phyloP scores from a whole-genome alignment of 1,139 yeast genomes.

The Blastobotrys niveus region DNA sequence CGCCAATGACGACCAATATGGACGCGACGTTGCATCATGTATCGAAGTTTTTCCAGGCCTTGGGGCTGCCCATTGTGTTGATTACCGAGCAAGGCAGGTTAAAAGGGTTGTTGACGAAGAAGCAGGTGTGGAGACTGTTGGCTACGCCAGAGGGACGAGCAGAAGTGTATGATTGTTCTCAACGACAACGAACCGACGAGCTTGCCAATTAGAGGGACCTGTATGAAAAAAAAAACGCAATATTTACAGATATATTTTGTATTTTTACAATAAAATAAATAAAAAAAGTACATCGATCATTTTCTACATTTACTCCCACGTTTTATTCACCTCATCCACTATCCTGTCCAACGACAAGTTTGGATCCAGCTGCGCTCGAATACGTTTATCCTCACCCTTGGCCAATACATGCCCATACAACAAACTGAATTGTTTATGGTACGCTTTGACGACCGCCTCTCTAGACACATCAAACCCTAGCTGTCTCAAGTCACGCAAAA shows the following conservation, averaged over 20 bases:
- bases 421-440: constrained; percentile 1
- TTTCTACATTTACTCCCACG: too few species aligned
- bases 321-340: constrained; percentile 10
- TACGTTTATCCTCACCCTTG: constrained; percentile 6
- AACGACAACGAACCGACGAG: too few species aligned
- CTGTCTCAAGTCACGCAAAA: constrained; percentile 7
- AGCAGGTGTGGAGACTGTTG: constrained; percentile 54
- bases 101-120: constrained; percentile 59
- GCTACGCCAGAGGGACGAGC: constrained; percentile 15
- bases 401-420: constrained; percentile 4
- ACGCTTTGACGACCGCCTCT: constrained; percentile 9
- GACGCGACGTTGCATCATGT: constrained; percentile 40
- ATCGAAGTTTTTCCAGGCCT: constrained; percentile 45
- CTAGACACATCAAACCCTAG: constrained; percentile 11
- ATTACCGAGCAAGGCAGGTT: constrained; percentile 40
- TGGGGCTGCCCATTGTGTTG: constrained; percentile 49
- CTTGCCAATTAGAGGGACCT: too few species aligned
- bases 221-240: too few species aligned
- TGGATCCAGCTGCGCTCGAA: constrained; percentile 7
- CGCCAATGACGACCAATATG: constrained; percentile 31
- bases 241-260: too few species aligned
- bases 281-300: too few species aligned
- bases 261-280: too few species aligned
- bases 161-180: neutral
- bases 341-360: constrained; percentile 2